These are phyloP conservation scores for Draba incana DNA, from an alignment of 345 rosid species.

Conservation along the genomic window DNA sequence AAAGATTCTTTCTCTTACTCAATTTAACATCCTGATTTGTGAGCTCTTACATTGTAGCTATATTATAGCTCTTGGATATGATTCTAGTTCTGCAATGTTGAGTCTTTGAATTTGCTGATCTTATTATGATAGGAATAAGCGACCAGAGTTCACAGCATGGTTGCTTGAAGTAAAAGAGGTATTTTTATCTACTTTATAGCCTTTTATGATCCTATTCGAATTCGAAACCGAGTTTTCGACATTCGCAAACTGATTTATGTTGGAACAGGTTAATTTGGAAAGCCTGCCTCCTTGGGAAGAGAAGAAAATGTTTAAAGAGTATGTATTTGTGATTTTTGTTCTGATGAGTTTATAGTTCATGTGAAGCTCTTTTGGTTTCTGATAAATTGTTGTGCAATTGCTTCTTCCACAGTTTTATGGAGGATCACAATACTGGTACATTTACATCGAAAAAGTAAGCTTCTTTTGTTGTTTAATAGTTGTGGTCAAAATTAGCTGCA, in stretches of 20 bases:
- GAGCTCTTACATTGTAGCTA: too few relatives aligned
- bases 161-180: conserved; percentile 92
- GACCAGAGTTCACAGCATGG: conserved; percentile 99
- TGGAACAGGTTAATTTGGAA: conserved; percentile 78
- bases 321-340: conserved; percentile 34
- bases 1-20: background rate
- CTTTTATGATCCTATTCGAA: background rate
- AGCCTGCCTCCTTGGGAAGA: conserved; percentile 95
- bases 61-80: too few relatives aligned
- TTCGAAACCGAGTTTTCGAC: background rate
- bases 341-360: background rate
- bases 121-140: conserved; percentile 66
- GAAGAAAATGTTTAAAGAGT: conserved; percentile 94
- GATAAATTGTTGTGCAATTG: background rate
- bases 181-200: background rate
- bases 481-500: background rate
- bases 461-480: conserved; percentile 19
- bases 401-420: conserved; percentile 75
- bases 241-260: background rate
- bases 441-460: conserved; percentile 95
- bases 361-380: conserved; percentile 5
- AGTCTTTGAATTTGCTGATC: too few relatives aligned
- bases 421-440: conserved; percentile 96
- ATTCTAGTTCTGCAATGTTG: too few relatives aligned
- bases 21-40: too few relatives aligned